phyloP scores from a whole-genome alignment of 768 basidiomycete species.

The Psilocybe sp. region DNA sequence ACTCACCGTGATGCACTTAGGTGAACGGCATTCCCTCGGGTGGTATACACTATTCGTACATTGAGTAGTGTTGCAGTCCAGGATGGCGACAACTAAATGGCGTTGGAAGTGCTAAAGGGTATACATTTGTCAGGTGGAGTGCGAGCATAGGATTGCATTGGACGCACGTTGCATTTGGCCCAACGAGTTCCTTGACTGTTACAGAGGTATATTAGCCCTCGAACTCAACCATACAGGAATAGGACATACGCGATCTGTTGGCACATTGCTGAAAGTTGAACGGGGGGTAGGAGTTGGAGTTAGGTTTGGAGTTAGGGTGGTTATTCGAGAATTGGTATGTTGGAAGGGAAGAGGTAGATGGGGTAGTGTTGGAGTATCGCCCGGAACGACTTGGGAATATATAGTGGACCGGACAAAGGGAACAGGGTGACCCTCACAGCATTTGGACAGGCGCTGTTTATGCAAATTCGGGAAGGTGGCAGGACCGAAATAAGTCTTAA shows the following conservation, averaged over 20 bases:
- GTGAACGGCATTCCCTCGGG: constrained; percentile 50
- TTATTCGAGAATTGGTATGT: neutral
- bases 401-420: constrained; percentile 16
- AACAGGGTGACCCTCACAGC: constrained; percentile 13
- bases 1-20: constrained; percentile 56
- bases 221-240: neutral
- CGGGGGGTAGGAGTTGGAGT: neutral
- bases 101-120: constrained; percentile 70
- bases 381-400: constrained; percentile 2
- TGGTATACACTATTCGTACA: constrained; percentile 69
- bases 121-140: neutral
- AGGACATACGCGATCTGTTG: constrained; percentile 68
- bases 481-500: constrained; percentile 14
- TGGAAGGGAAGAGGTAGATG: neutral
- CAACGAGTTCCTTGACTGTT: constrained; percentile 75
- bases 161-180: constrained; percentile 63
- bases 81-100: constrained; percentile 67
- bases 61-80: constrained; percentile 64
- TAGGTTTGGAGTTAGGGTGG: neutral
- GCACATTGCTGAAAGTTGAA: constrained; percentile 47
- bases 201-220: constrained; percentile 12
- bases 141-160: constrained; percentile 5
- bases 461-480: constrained; percentile 22
- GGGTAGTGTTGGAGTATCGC: neutral
- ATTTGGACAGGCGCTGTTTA: constrained; percentile 15